phyloP scores from a whole-genome alignment of 2,329 filamentous ascomycete genomes.

The Verticillium nonalfalfae region DNA sequence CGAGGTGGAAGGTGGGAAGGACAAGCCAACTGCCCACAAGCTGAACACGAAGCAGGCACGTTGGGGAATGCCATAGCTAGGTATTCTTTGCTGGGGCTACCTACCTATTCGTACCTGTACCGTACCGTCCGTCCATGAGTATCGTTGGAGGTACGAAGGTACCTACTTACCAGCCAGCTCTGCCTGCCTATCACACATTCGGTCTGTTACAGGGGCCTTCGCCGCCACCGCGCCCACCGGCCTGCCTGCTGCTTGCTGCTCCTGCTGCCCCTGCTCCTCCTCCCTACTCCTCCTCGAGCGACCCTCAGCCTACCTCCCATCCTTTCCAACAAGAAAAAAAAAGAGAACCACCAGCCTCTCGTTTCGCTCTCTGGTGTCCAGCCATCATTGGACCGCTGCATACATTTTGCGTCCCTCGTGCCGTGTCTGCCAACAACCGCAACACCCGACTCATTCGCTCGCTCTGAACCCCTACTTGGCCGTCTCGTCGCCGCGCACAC shows the following conservation, averaged over 20 bases:
- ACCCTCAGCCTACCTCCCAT: background rate
- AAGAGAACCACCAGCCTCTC: background rate
- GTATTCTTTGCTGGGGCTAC: background rate
- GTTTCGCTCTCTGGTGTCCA: background rate
- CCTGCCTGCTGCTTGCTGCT: constrained; percentile 8
- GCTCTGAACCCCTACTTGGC: background rate
- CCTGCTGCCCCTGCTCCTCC: constrained; percentile 27
- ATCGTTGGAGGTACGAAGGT: too few relatives aligned
- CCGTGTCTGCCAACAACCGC: constrained; percentile 1
- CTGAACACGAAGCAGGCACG: too few relatives aligned
- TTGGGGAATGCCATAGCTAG: too few relatives aligned
- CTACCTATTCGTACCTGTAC: too few relatives aligned
- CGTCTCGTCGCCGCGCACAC: background rate
- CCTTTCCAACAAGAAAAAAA: background rate
- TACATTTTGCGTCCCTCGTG: background rate
- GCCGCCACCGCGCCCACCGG: background rate
- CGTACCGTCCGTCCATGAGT: too few relatives aligned
- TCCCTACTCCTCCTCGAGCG: constrained; percentile 24
- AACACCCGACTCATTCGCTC: background rate
- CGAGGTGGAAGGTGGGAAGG: background rate
- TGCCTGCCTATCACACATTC: too few relatives aligned
- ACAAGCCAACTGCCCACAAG: background rate
- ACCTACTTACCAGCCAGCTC: too few relatives aligned
- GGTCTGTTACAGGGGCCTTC: background rate
- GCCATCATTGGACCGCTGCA: background rate